Evolutionary conservation across 2,329 filamentous ascomycete species (phyloP).

Genomic region (Aspergillus luchuensis): DNA sequence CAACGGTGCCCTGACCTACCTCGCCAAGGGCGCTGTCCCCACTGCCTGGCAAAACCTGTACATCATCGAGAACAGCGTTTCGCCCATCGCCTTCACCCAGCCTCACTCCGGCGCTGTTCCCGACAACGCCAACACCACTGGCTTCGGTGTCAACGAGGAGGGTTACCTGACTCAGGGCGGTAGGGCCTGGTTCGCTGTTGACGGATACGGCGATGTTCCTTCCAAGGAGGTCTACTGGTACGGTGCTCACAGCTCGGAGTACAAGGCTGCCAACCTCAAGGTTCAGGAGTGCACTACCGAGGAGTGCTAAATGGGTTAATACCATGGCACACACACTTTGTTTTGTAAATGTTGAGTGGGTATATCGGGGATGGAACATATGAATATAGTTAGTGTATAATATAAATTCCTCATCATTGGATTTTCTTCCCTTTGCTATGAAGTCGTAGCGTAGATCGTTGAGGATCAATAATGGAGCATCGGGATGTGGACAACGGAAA

Average conservation of each 20-base stretch:
- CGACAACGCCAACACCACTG: constrained; percentile 24
- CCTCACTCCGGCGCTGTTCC: constrained; percentile 33
- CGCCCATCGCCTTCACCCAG: constrained; percentile 25
- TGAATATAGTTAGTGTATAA: not conserved
- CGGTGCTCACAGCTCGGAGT: constrained; percentile 26
- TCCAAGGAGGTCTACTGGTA: constrained; percentile 32
- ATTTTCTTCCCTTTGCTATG: not conserved
- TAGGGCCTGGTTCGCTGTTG: constrained; percentile 29
- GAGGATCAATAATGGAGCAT: not conserved
- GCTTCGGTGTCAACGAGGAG: constrained; percentile 30
- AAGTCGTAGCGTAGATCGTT: not conserved
- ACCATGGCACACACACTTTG: not conserved
- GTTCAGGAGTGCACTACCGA: constrained; percentile 26
- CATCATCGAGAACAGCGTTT: constrained; percentile 26
- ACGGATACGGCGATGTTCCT: constrained; percentile 25
- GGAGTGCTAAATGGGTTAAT: not conserved
- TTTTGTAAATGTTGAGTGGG: not conserved
- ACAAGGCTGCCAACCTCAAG: constrained; percentile 22
- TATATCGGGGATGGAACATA: not conserved
- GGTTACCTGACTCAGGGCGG: constrained; percentile 31
- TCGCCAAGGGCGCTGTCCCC: constrained; percentile 23
- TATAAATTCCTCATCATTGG: not conserved
- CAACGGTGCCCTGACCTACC: constrained; percentile 29
- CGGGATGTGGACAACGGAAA: not conserved
- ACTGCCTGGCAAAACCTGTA: constrained; percentile 35